Evolutionary conservation across 2,329 filamentous ascomycete species (phyloP).

Genomic region (Penicillium sp.): DNA sequence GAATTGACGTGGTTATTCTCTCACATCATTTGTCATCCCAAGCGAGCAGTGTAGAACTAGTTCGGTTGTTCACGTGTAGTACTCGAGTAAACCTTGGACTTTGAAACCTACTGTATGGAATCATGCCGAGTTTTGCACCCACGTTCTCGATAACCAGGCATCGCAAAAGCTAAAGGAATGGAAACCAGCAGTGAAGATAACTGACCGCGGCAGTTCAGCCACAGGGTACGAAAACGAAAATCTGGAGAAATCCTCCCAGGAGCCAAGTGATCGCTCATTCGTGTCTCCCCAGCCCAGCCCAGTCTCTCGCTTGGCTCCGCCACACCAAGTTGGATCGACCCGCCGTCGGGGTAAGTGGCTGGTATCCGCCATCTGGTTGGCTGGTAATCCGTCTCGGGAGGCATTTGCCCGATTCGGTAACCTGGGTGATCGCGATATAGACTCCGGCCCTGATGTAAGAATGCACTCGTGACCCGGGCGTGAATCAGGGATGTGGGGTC

Average conservation of each 20-base stretch:
- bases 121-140: too few species aligned
- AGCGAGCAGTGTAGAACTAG: too few species aligned
- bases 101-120: neutral
- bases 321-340: neutral
- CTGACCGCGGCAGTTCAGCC: neutral
- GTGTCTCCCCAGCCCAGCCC: slow-evolving; percentile 2
- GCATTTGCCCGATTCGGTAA: neutral
- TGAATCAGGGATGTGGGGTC: neutral
- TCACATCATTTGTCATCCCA: too few species aligned
- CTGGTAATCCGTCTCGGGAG: neutral
- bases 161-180: neutral
- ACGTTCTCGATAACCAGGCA: neutral
- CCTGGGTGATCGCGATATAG: neutral
- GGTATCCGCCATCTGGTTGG: neutral
- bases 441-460: neutral
- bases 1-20: too few species aligned
- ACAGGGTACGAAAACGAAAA: neutral
- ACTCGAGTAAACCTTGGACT: neutral
- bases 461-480: neutral
- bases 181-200: neutral
- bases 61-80: neutral
- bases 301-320: slow-evolving; percentile 1
- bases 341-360: neutral
- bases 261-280: neutral
- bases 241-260: neutral